phyloP scores from a whole-genome alignment of 805 yeast genomes.

The Zygosaccharomyces siamensis region DNA sequence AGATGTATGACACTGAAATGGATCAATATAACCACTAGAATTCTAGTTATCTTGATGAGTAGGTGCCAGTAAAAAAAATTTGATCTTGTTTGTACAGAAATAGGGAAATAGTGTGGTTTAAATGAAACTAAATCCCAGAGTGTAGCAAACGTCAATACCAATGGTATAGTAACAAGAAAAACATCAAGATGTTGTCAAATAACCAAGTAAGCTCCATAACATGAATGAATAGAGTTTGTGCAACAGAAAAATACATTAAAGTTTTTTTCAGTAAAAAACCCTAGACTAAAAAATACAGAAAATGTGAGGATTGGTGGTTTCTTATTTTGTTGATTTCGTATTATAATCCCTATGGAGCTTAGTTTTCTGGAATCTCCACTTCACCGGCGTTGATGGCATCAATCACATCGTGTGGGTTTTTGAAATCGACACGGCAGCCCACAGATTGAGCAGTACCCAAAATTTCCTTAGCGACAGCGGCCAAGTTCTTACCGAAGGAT shows the following conservation, averaged over 20 bases:
- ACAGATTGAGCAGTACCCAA: constrained; percentile 99
- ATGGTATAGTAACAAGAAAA: background rate
- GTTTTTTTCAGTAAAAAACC: constrained; percentile 26
- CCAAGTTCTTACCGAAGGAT: constrained; percentile 96
- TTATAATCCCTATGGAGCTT: constrained; percentile 27
- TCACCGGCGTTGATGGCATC: constrained; percentile 98
- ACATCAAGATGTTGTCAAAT: constrained; percentile 7
- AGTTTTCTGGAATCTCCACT: constrained; percentile 57
- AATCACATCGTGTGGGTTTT: constrained; percentile 98
- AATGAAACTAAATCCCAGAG: constrained; percentile 71
- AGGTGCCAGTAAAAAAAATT: constrained; percentile 42
- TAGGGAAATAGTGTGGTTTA: constrained; percentile 69
- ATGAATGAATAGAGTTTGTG: constrained; percentile 10
- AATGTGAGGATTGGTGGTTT: constrained; percentile 23
- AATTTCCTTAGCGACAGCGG: constrained; percentile 96
- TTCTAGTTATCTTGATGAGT: constrained; percentile 61
- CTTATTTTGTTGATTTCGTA: constrained; percentile 12
- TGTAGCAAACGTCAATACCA: constrained; percentile 58
- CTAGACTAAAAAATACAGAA: constrained; percentile 32
- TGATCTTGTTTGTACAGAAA: constrained; percentile 84
- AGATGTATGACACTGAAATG: constrained; percentile 48
- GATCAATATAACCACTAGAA: constrained; percentile 52
- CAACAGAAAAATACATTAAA: constrained; percentile 23
- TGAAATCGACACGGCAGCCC: constrained; percentile 98
- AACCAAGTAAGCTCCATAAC: background rate